Evolutionary conservation across 805 yeast genomes (phyloP).

Genomic region (Lipomyces orientalis): DNA sequence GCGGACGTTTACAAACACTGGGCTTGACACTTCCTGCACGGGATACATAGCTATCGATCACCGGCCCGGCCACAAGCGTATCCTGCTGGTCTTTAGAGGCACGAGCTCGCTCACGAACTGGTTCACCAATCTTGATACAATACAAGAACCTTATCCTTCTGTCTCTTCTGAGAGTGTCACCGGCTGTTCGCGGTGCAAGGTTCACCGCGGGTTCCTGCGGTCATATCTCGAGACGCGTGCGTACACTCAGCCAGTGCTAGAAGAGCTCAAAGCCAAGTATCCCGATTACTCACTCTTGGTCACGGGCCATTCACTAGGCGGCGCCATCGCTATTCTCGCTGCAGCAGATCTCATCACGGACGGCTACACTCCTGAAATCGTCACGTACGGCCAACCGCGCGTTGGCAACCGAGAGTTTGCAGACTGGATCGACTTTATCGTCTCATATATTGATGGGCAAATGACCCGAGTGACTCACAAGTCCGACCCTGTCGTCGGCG

Average conservation of each 20-base stretch:
- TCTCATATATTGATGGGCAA: slow-evolving; percentile 7
- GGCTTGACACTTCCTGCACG: slow-evolving; percentile 31
- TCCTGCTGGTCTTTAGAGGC: slow-evolving; percentile 62
- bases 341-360: slow-evolving; percentile 64
- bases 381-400: slow-evolving; percentile 69
- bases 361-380: slow-evolving; percentile 60
- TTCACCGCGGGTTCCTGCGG: slow-evolving; percentile 68
- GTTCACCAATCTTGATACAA: slow-evolving; percentile 59
- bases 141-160: slow-evolving; percentile 32
- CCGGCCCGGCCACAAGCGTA: slow-evolving; percentile 25
- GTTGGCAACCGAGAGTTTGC: slow-evolving; percentile 61
- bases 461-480: slow-evolving; percentile 36
- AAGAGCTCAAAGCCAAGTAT: slow-evolving; percentile 44
- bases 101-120: slow-evolving; percentile 66
- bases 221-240: slow-evolving; percentile 51
- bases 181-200: slow-evolving; percentile 57
- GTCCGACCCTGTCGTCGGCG: slow-evolving; percentile 37
- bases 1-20: slow-evolving; percentile 32
- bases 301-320: slow-evolving; percentile 80
- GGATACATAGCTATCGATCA: slow-evolving; percentile 52
- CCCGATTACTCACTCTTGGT: slow-evolving; percentile 59
- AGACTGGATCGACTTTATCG: slow-evolving; percentile 54
- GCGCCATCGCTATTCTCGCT: slow-evolving; percentile 66
- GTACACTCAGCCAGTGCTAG: slow-evolving; percentile 39
- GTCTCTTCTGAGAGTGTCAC: neutral